A percentile compares a stretch with the other conserved stretches of the same genome.
Conservation (phyloP, 345 rosid genomes). For the Bruguiera gymnorhiza region DNA sequence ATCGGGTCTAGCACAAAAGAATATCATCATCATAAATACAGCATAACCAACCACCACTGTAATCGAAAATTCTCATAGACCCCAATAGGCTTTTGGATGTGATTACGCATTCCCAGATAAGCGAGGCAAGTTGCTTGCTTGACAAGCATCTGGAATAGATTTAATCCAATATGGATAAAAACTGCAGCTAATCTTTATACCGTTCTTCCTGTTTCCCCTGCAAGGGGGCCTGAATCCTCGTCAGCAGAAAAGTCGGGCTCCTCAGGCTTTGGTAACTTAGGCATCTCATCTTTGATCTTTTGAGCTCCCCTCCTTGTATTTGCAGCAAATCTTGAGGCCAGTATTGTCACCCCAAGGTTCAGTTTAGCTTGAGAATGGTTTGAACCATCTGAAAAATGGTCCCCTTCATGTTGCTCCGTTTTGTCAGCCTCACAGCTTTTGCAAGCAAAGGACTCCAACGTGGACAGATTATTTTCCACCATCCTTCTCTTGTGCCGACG, state of each 20-base stretch:
- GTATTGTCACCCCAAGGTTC: slow-evolving; percentile 52
- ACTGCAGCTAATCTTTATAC: too few species aligned
- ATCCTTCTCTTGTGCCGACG: slow-evolving; percentile 11
- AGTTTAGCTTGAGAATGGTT: slow-evolving; percentile 46
- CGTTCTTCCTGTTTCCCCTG: too few species aligned
- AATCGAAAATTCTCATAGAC: too few species aligned
- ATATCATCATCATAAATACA: too few species aligned
- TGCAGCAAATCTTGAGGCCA: slow-evolving; percentile 8
- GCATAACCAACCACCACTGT: too few species aligned
- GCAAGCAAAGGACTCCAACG: slow-evolving; percentile 40
- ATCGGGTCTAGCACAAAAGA: too few species aligned
- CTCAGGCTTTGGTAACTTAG: slow-evolving; percentile 32
- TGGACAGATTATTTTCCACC: slow-evolving; percentile 29
- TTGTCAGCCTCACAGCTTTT: slow-evolving; percentile 14
- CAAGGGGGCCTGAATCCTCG: neutral
- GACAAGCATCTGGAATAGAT: too few species aligned
- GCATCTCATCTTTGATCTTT: slow-evolving; percentile 64
- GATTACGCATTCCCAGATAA: too few species aligned
- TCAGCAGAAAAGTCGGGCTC: slow-evolving; percentile 6
- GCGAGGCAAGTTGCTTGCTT: too few species aligned
- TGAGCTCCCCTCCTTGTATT: slow-evolving; percentile 28
- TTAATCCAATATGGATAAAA: too few species aligned
- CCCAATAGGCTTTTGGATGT: too few species aligned
- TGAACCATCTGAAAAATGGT: slow-evolving; percentile 13
- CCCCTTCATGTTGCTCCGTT: neutral